Base-by-base conservation (phyloP, 208 protist genomes). In the Naegleria lovaniensis region DNA sequence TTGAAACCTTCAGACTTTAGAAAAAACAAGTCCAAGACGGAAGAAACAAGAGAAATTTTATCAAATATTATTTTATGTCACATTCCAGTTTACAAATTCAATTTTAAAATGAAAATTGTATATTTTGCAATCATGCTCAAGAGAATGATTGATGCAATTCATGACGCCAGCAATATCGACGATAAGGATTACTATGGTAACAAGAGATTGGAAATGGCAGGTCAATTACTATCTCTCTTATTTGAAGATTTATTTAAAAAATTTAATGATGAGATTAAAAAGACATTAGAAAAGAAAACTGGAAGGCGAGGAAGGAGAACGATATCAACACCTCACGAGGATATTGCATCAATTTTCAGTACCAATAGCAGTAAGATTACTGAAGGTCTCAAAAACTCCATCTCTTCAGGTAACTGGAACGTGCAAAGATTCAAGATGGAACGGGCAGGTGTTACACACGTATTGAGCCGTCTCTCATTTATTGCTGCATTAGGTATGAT, bases 141-240 rank as follows among this genome's bases (percentile, higher is more conserved):
- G 22, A 94, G 98, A 38, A 98, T 99, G 92, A 97, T 99, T 86
- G 93, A 97, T 76, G 98, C 98, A 0, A 95, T 93, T 91, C 92
- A 95, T 38, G 97, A 99, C 92, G 79, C 94, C 9, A 93, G 93
- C 0, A 93, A 96, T 3, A 92, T 99, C 0, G 98, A 99, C 92
- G 98, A 99, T 92, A 97, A 98, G 75, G 99, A 99, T 93, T 99
- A 99, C 94, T 99, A 99, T 94, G 99, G 99, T 84, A 99, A 99
- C 94, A 99, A 99, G 93, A 95, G 98, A 29, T 96, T 99, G 38
- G 97, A 99, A 92, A 96, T 98, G 40, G 98, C 98, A 0, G 99
- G 99, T 13, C 96, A 97, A 83, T 94, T 99, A n/a, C 95, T 99
- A 91, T 96, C 96, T 9, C 94, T 99, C 0, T 94, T 99, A 19